Base-by-base conservation (phyloP, 352 stramenopile species). In the Pythium aquatile region DNA sequence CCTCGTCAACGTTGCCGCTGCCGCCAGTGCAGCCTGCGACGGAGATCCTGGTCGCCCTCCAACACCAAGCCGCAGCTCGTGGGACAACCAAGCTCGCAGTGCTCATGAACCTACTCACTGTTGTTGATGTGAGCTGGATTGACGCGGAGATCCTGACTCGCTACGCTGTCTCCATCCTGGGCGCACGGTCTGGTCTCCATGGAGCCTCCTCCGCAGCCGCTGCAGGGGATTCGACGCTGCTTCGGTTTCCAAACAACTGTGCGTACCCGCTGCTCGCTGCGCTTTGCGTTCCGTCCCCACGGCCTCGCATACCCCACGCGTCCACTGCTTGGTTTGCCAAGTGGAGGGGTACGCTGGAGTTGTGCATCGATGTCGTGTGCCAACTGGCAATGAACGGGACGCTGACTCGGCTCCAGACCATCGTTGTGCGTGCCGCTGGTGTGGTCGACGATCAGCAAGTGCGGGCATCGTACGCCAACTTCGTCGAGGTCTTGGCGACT, bases 111-210 rank as follows among this genome's bases (percentile, higher is more conserved):
- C 56, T 74, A 10, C 52, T 74, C 1, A 55, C 57, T 1, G 61
- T 65, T 28, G 63, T 74, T 1, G 67, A 69, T 28, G 57, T 66
- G 26, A 63, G 47, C 24, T 74, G 67, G 67, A 54, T 74, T 29
- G n/a, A 58, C 1, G 37, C 29, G 3, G 56, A 69, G 16, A 63
- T 68, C 28, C 55, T 74, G 9, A 58, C 54, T 4, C 30, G 61
- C 28, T 59, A 61, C 39, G 46, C 63, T 3, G 40, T 66, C 7
- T 60, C 61, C 3, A 64, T 73, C 14, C 52, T 73, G 13, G 44
- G 61, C 3, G 65, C 39, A 32, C 24, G 58, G 2, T 40, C 17
- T 13, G 10, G 6, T 30, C 17, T 29, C 20, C 42, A 29, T 48
- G 4, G 49, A 58, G 33, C n/a, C 9, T 16, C 28, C 58, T 2